Base-by-base conservation (phyloP, 768 basidiomycete species). In the Termitomyces sp. region DNA sequence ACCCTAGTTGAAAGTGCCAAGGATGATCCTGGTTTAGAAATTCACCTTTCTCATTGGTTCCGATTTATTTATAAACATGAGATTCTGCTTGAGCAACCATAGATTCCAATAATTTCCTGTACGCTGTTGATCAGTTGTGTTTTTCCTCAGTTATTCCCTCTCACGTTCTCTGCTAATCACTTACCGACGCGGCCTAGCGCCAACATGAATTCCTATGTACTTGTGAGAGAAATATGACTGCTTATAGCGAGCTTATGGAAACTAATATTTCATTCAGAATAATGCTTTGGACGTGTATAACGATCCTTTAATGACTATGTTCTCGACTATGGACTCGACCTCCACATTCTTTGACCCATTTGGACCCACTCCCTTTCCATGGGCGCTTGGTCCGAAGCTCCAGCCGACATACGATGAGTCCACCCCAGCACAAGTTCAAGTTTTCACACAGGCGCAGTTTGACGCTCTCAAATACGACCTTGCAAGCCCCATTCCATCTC, bases 41-140 rank as follows among this genome's bases (percentile, higher is more conserved):
- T 32, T 16, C 24, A 31, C 12, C 34, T 42, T 56, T 49, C 48
- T 50, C 57, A 36, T 54, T 27, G 5, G 26, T 24, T 36, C 29
- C 22, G 42, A 47, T 37, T 24, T 43, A 58, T 60, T 62, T 62
- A 59, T 59, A 60, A 20, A 12, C 14, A 18, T 12, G 20, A 22
- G n/a, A 4, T 29, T 31, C 10, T 49, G 31, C 5, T 44, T 13
- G 27, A 22, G 20, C 32, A 43, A 31, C 10, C 16, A 46, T 39
- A 32, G 24, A 41, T 51, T 22, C 44, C 43, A 3, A 50, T 31
- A 18, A 24, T 12, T 20, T 26, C 46, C 36, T 46, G n/a, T 55
- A 34, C 46, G 5, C 65, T 64, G 65, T 66, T 64, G 65, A 66
- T 60, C 65, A 58, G 65, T 58, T 55, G 56, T 36, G 49, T 46